Base-by-base conservation (phyloP, 2,329 filamentous ascomycete genomes). In the Dactylellina sp. region DNA sequence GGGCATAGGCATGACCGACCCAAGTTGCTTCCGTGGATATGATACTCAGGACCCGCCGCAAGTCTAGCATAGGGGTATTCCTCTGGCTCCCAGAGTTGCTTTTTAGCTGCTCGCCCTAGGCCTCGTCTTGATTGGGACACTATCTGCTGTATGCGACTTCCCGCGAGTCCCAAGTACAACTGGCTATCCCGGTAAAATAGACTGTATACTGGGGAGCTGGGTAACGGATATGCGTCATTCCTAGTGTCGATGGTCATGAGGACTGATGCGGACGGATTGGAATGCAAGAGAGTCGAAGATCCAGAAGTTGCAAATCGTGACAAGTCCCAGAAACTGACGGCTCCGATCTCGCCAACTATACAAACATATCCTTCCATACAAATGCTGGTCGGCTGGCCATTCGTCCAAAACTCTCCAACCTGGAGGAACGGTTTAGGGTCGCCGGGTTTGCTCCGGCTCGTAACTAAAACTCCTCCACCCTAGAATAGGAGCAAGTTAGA, bases 251-350 rank as follows among this genome's bases (percentile, higher is more conserved):
- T 66, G 16, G 53, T 74, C 55, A 74, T 74, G 6, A 74, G 49
- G n/a, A 60, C 20, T 6, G 52, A 44, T 1, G 55, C 59, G n/a
- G 55, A 25, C 5, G 20, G 55, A n/a, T 66, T 12, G 14, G 18
- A 5, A n/a, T 50, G 46, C 37, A 55, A 2, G 35, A 53, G 24
- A 11, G 49, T 12, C n/a, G 35, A 11, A 11, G n/a, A 40, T 37
- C 22, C 2, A 9, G 22, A 35, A 9, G 3, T 47, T 20, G 37
- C 35, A 16, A 49, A 57, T 3, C 32, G 46, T 24, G 61, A 66
- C 18, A 74, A 35, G n/a, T 74, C 70, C 61, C 61, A 74, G 28
- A 74, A 66, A 22, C 70, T 74, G 35, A 74, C 70, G 3, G 57
- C 46, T 5, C 55, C 61, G 42, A 57, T 37, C 12, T 66, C 70